Evolutionary conservation across 352 stramenopile species (phyloP).

Genomic region (Globisporangium splendens): DNA sequence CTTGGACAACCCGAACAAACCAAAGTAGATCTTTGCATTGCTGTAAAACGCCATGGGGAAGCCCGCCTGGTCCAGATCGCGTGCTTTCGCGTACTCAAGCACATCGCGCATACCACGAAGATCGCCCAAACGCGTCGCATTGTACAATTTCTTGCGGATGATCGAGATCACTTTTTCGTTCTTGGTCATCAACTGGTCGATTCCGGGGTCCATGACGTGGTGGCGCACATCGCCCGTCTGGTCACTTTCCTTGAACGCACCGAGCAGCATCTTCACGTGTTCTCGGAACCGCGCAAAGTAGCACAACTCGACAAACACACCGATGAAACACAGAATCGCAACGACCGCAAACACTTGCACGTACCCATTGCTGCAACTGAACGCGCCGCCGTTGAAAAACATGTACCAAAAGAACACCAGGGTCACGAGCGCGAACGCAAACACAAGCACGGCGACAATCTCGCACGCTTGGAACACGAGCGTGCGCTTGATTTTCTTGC

Average conservation of each 20-base stretch:
- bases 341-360: constrained; percentile 59
- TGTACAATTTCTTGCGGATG: constrained; percentile 72
- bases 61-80: constrained; percentile 36
- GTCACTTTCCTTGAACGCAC: constrained; percentile 78
- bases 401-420: constrained; percentile 78
- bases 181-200: constrained; percentile 60
- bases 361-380: constrained; percentile 38
- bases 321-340: constrained; percentile 51
- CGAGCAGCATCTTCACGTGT: constrained; percentile 82
- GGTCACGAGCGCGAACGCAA: constrained; percentile 53
- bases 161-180: constrained; percentile 43
- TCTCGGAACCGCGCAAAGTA: constrained; percentile 78
- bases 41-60: constrained; percentile 62
- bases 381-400: constrained; percentile 76
- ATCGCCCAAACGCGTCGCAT: constrained; percentile 62
- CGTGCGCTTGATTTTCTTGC: constrained; percentile 74
- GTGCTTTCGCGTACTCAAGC: constrained; percentile 45
- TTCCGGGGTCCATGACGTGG: constrained; percentile 48
- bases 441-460: constrained; percentile 46
- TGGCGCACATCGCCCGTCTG: constrained; percentile 69
- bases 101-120: constrained; percentile 58
- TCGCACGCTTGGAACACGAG: constrained; percentile 74
- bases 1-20: constrained; percentile 54
- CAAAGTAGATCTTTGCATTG: constrained; percentile 41
- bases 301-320: constrained; percentile 58